Evolutionary conservation across 306 rosid genomes (phyloP).

Genomic region (Gastrolobium bilobum): DNA sequence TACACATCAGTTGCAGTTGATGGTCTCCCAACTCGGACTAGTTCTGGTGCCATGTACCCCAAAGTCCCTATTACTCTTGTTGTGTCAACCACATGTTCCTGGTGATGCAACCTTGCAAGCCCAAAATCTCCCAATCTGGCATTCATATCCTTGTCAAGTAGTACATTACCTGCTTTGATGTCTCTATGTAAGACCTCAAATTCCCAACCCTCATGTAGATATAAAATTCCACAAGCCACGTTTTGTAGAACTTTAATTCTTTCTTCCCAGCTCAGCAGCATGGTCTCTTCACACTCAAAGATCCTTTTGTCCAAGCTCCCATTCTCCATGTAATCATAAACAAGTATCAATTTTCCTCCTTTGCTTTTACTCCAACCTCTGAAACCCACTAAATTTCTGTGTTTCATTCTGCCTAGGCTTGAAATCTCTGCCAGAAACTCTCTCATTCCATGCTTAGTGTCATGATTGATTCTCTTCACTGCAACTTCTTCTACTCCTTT

Average conservation of each 20-base stretch:
- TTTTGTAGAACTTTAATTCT: slow-evolving; percentile 66
- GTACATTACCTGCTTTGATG: slow-evolving; percentile 73
- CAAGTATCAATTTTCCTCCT: slow-evolving; percentile 65
- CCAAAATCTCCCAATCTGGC: slow-evolving; percentile 80
- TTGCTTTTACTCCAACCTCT: slow-evolving; percentile 85
- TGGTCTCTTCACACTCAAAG: slow-evolving; percentile 62
- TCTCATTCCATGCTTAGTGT: slow-evolving; percentile 61
- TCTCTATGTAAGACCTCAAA: slow-evolving; percentile 81
- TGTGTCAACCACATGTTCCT: slow-evolving; percentile 54
- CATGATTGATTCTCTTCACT: slow-evolving; percentile 63
- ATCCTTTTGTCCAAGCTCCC: slow-evolving; percentile 74
- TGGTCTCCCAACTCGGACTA: slow-evolving; percentile 62
- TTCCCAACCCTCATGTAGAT: slow-evolving; percentile 88
- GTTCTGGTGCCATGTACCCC: slow-evolving; percentile 78
- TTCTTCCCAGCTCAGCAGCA: slow-evolving; percentile 66
- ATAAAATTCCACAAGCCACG: slow-evolving; percentile 71
- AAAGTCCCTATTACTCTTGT: slow-evolving; percentile 74
- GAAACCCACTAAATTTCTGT: slow-evolving; percentile 72
- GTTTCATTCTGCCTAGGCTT: slow-evolving; percentile 81
- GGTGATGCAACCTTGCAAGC: slow-evolving; percentile 68
- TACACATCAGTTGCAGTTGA: slow-evolving; percentile 66
- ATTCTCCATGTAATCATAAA: slow-evolving; percentile 85
- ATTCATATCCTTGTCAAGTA: slow-evolving; percentile 77
- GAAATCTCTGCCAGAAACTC: slow-evolving; percentile 84
- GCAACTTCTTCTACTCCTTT: slow-evolving; percentile 70